Conservation (phyloP, 129 eudicot species). For the Chrysanthemum seticuspe region DNA sequence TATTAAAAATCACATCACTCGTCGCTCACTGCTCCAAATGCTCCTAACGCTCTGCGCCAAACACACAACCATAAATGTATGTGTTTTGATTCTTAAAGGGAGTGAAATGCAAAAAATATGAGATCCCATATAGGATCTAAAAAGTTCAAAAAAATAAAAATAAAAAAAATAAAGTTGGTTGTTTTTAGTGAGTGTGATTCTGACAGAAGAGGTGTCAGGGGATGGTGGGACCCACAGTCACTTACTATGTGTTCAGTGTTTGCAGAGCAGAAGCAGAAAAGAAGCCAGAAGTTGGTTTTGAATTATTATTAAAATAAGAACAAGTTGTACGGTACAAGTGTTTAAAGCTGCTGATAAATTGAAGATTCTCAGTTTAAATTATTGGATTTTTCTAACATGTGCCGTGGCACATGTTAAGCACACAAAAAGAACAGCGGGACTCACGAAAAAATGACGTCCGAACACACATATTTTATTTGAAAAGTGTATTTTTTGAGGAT, state of each 20-base stretch:
- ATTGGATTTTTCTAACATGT: too few species aligned
- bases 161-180: neutral
- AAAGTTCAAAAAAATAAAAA: neutral
- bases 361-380: conserved; percentile 16
- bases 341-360: conserved; percentile 25
- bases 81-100: neutral
- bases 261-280: conserved; percentile 14
- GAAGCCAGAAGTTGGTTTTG: neutral
- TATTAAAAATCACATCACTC: too few species aligned
- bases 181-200: conserved; percentile 30
- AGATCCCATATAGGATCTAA: conserved; percentile 24
- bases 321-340: conserved; percentile 10
- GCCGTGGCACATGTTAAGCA: too few species aligned
- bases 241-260: conserved; percentile 24
- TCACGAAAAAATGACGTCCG: too few species aligned
- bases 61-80: too few species aligned
- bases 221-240: conserved; percentile 22
- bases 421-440: too few species aligned
- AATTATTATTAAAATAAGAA: neutral
- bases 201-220: conserved; percentile 25
- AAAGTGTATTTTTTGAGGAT: too few species aligned
- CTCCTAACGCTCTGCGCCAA: too few species aligned
- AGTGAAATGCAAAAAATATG: neutral
- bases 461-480: too few species aligned
- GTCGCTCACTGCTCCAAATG: too few species aligned